Conservation (phyloP, 106 monocot species). For the Ottelia alismoides region DNA sequence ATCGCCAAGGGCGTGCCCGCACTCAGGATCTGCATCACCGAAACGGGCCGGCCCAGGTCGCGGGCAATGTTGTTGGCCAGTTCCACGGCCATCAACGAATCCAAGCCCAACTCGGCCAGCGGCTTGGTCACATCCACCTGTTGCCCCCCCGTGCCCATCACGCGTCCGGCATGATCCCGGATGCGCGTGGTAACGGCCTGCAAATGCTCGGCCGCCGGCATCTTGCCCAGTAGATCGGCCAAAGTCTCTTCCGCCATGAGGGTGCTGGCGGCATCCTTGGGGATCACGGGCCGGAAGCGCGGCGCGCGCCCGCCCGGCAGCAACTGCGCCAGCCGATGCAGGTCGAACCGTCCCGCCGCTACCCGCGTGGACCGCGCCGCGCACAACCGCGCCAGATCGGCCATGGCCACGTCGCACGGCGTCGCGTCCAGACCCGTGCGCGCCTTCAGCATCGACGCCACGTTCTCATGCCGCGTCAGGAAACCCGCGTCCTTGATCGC, state of each 20-base stretch:
- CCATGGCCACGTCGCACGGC: background rate
- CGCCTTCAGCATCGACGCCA: background rate
- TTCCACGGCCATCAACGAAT: background rate
- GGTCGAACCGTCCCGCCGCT: background rate
- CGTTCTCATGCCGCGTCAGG: background rate
- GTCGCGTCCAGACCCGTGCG: background rate
- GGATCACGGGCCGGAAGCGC: background rate
- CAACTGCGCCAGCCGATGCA: background rate
- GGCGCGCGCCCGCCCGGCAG: background rate
- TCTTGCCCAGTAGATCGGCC: background rate
- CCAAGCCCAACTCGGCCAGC: background rate
- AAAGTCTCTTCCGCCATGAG: background rate
- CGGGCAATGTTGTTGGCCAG: background rate
- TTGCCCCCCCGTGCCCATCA: background rate
- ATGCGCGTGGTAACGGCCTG: background rate
- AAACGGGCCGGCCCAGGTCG: background rate
- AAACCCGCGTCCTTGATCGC: background rate
- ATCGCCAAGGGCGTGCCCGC: background rate
- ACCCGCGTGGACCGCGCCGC: background rate
- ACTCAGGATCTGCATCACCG: background rate
- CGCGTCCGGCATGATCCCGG: background rate
- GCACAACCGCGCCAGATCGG: background rate
- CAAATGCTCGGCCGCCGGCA: background rate
- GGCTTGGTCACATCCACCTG: background rate
- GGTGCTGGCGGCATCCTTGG: background rate